These are phyloP conservation scores for Botrytis hyacinthi DNA, from an alignment of 2,329 filamentous ascomycete genomes.

Conservation along the genomic window DNA sequence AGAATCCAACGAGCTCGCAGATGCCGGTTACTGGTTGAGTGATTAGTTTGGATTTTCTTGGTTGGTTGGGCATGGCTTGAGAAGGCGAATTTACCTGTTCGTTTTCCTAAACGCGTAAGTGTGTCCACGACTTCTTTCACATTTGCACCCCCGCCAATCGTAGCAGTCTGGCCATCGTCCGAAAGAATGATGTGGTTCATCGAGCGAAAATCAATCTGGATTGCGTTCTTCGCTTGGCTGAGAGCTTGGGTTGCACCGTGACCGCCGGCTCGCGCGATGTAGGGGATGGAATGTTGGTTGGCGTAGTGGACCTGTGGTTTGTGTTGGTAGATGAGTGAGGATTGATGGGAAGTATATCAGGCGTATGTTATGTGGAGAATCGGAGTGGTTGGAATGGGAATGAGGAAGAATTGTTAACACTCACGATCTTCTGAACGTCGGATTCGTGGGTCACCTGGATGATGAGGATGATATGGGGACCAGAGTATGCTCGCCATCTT, in stretches of 20 bases:
- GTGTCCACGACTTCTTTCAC: background rate
- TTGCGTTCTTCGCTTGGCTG: conserved; percentile 13
- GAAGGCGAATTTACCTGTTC: background rate
- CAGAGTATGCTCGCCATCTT: background rate
- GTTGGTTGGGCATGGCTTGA: background rate
- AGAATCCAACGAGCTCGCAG: background rate
- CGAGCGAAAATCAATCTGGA: conserved; percentile 2
- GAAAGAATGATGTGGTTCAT: background rate
- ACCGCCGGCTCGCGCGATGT: conserved; percentile 49
- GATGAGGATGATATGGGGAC: background rate
- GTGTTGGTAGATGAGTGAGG: background rate
- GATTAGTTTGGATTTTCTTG: background rate
- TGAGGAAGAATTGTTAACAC: background rate
- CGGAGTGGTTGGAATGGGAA: background rate
- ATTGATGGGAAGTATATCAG: background rate
- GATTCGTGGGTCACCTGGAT: conserved; percentile 4
- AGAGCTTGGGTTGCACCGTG: conserved; percentile 44
- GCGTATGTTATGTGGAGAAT: background rate
- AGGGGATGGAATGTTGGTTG: conserved; percentile 4
- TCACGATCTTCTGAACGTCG: background rate
- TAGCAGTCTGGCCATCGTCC: background rate
- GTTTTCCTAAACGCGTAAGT: background rate
- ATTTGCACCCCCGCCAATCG: conserved; percentile 4
- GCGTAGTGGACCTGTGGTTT: conserved; percentile 12
- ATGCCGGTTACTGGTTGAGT: background rate